Evolutionary conservation across 1,139 yeast species (phyloP), one percentile per base, ranked within the genome.

Genomic region (Magnusiomyces tetraspermus): DNA sequence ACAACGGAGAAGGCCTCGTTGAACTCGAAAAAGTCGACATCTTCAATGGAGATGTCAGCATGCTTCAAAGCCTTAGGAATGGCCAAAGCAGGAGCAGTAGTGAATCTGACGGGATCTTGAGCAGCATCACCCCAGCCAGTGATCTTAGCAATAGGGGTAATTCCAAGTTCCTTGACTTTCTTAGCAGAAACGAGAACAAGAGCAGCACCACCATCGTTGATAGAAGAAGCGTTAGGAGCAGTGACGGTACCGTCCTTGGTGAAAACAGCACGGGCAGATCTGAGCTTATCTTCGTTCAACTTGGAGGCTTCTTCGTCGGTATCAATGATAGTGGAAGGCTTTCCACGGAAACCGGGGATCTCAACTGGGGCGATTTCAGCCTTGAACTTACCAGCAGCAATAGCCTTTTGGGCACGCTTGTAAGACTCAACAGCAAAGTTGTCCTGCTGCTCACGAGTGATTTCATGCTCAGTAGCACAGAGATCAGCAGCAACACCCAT

Each of bases 121-220:
- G 95, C 97, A 65, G 97, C 97, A 70, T 92, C 98, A 72, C 96
- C 97, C 96, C 96, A 90, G 58, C 96, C 96, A 54, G 79, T 67
- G 63, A 92, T 83, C 70, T 81, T 80, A 58, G 96, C 97, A 60
- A 92, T 72, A 60, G 98, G 97, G 67, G 76, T 86, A 66, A 92
- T 75, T 46, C 85, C 85, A 61, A 89, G 79, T 76, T 90, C 95
- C 69, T 81, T 79, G 64, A 88, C 77, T 74, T 88, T 88, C 59
- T 75, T 74, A 67, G 80, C 96, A 54, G 95, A 85, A 52, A 87
- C 94, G 62, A 92, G 77, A 50, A 92, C 75, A 46, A 92, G 79
- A 48, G 97, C 97, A 56, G 97, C 96, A 69, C 87, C 97, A 71
- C 98, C 98, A 69, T 92, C 98, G 70, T 89, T 92, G 66, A 92